Conservation (phyloP, 2,329 filamentous ascomycete genomes). For the Aspergillus aculeatus region DNA sequence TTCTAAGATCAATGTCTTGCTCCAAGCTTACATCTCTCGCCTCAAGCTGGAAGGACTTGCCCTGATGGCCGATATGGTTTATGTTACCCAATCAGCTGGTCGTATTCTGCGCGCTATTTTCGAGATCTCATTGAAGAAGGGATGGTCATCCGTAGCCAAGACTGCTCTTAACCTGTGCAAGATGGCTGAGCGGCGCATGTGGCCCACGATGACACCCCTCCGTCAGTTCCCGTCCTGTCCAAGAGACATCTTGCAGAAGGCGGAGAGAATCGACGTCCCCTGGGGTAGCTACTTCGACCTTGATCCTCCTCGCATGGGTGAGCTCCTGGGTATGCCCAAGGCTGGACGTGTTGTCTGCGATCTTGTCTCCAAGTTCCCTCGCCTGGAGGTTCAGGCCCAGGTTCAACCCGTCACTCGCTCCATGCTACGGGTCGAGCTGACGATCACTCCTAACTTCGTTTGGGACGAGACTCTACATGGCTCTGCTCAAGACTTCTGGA, state of each 20-base stretch:
- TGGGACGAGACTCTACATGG: conserved; percentile 94
- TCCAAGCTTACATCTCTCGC: conserved; percentile 94
- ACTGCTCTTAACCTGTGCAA: conserved; percentile 93
- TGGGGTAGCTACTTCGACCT: conserved; percentile 95
- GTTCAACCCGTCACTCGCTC: conserved; percentile 94
- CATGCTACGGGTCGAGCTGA: conserved; percentile 85
- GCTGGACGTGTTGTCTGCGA: conserved; percentile 81
- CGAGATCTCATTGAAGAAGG: conserved; percentile 95
- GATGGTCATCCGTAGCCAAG: conserved; percentile 91
- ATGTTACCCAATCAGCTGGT: conserved; percentile 95
- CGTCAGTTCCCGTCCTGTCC: conserved; percentile 84
- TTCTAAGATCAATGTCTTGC: conserved; percentile 94
- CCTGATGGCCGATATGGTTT: conserved; percentile 97
- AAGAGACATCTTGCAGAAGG: conserved; percentile 82
- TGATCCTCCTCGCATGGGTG: conserved; percentile 93
- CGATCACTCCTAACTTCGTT: conserved; percentile 89
- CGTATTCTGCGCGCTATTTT: conserved; percentile 94
- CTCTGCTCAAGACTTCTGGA: conserved; percentile 89
- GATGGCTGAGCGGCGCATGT: conserved; percentile 99
- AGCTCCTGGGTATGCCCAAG: conserved; percentile 85
- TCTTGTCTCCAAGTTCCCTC: conserved; percentile 87
- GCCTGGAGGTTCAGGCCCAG: conserved; percentile 87
- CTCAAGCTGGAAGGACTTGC: conserved; percentile 91
- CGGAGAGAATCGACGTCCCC: conserved; percentile 89
- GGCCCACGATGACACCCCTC: conserved; percentile 96